phyloP scores from a whole-genome alignment of 2,329 filamentous ascomycete genomes.

The Sporothrix variecibatus region DNA sequence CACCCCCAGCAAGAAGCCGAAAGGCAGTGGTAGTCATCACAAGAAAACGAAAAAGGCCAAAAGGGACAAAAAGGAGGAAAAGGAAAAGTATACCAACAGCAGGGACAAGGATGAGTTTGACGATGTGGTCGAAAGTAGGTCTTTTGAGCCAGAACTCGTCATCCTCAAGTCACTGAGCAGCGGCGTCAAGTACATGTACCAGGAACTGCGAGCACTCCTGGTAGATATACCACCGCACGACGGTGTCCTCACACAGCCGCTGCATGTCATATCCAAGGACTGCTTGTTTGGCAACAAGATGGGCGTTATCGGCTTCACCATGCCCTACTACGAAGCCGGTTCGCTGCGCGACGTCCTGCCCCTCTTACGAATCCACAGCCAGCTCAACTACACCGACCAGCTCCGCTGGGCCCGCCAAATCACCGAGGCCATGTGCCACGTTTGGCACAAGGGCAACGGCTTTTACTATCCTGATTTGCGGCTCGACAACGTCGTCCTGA shows the following conservation, averaged over 20 bases:
- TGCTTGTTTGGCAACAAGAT: slow-evolving; percentile 58
- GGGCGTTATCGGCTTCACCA: slow-evolving; percentile 58
- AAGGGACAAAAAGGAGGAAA: not conserved
- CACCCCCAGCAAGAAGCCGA: not conserved
- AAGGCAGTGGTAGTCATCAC: not conserved
- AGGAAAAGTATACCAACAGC: not conserved
- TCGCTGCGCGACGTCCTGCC: slow-evolving; percentile 59
- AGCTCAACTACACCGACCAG: slow-evolving; percentile 47
- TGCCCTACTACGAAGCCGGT: slow-evolving; percentile 56
- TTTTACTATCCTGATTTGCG: slow-evolving; percentile 64
- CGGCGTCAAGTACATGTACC: slow-evolving; percentile 61
- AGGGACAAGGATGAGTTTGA: not conserved
- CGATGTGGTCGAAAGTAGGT: not conserved
- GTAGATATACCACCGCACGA: slow-evolving; percentile 50
- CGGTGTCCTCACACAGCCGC: slow-evolving; percentile 54
- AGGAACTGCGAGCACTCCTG: slow-evolving; percentile 60
- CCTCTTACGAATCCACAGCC: slow-evolving; percentile 49
- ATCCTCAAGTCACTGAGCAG: slow-evolving; percentile 62
- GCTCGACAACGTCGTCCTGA: slow-evolving; percentile 61
- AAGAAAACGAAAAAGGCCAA: not conserved
- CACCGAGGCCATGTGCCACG: slow-evolving; percentile 52
- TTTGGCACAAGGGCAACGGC: slow-evolving; percentile 47
- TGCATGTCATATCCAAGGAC: slow-evolving; percentile 57
- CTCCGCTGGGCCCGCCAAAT: slow-evolving; percentile 58
- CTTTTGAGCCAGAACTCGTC: slow-evolving; percentile 39